These are phyloP conservation scores for Leucaena leucocephala DNA, from an alignment of 306 rosid genomes.

Conservation along the genomic window DNA sequence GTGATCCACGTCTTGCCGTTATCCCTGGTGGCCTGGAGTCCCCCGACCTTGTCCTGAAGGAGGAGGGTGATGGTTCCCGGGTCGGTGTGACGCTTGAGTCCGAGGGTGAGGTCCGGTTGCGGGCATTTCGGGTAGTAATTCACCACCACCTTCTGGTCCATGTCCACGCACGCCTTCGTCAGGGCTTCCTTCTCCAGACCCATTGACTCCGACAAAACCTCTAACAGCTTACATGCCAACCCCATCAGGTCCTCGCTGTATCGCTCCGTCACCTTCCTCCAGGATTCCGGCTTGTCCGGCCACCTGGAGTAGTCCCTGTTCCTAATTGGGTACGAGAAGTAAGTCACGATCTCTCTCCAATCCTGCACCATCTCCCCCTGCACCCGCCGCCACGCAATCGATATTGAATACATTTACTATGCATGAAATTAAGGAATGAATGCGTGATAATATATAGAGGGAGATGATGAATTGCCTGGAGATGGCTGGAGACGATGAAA, in stretches of 20 bases:
- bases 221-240: slow-evolving; percentile 63
- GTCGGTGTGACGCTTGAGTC: slow-evolving; percentile 81
- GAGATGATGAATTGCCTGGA: slow-evolving; percentile 45
- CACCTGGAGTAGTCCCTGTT: slow-evolving; percentile 64
- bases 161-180: slow-evolving; percentile 70
- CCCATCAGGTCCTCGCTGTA: slow-evolving; percentile 72
- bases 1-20: slow-evolving; percentile 76
- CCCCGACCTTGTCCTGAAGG: slow-evolving; percentile 78
- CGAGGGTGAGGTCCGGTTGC: slow-evolving; percentile 75
- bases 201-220: slow-evolving; percentile 74
- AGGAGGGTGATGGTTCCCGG: slow-evolving; percentile 78
- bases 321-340: slow-evolving; percentile 64
- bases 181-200: slow-evolving; percentile 72
- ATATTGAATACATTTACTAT: not conserved
- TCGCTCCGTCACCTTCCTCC: slow-evolving; percentile 59
- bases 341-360: slow-evolving; percentile 76
- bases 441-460: not conserved
- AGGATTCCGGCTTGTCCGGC: slow-evolving; percentile 83
- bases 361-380: slow-evolving; percentile 76
- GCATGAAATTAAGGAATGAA: not conserved
- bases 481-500: slow-evolving; percentile 82
- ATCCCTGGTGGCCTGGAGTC: slow-evolving; percentile 81
- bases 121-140: slow-evolving; percentile 88
- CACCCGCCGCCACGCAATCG: not conserved
- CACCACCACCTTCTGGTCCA: slow-evolving; percentile 82